These are phyloP conservation scores for Paecilomyces sp. DNA, from an alignment of 2,329 filamentous ascomycete genomes.

Conservation along the genomic window DNA sequence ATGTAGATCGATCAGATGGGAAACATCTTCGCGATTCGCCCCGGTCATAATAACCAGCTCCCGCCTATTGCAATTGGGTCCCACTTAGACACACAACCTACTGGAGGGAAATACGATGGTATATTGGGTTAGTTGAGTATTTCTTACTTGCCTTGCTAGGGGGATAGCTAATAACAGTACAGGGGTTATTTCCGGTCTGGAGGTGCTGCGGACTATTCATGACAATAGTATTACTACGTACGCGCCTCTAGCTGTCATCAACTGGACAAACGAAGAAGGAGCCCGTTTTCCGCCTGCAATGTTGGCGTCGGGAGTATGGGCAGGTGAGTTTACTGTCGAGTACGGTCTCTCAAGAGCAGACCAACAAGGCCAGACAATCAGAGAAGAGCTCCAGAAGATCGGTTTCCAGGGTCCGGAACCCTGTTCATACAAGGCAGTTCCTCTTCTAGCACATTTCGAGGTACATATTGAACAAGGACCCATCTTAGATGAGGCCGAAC, in stretches of 20 bases:
- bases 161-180: not conserved
- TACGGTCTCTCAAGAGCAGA: constrained; percentile 40
- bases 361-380: constrained; percentile 49
- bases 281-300: constrained; percentile 64
- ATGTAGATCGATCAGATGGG: constrained; percentile 50
- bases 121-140: constrained; percentile 43
- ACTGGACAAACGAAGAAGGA: constrained; percentile 70
- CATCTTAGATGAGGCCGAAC: constrained; percentile 52
- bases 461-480: constrained; percentile 71
- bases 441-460: constrained; percentile 65
- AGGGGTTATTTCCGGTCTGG: constrained; percentile 56
- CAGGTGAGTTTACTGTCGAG: constrained; percentile 50
- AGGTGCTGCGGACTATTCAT: constrained; percentile 55
- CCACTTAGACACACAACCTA: constrained; percentile 11
- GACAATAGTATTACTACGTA: constrained; percentile 56
- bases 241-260: constrained; percentile 59
- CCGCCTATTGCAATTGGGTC: constrained; percentile 7
- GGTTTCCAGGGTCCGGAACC: constrained; percentile 53
- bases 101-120: constrained; percentile 58
- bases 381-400: constrained; percentile 55
- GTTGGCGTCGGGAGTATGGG: constrained; percentile 64
- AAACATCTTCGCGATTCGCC: constrained; percentile 8
- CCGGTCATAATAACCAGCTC: constrained; percentile 3
- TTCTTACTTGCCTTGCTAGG: not conserved
- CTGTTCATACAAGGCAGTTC: constrained; percentile 45